phyloP scores from a whole-genome alignment of 805 yeast species.

The Wickerhamiella musiphila region DNA sequence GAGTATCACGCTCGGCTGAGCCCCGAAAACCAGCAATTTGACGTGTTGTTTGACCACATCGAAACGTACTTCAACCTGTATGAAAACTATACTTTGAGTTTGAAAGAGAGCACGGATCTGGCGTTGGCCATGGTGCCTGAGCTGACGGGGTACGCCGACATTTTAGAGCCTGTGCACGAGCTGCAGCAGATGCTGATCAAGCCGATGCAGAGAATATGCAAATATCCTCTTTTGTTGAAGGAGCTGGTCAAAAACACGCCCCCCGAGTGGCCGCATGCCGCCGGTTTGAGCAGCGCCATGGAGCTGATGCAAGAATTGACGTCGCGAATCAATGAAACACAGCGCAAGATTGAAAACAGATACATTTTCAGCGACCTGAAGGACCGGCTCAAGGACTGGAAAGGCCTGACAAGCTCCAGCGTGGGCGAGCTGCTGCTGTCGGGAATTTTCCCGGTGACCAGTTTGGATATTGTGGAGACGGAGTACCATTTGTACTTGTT shows the following conservation, averaged over 20 bases:
- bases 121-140: constrained; percentile 44
- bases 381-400: constrained; percentile 77
- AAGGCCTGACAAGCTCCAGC: constrained; percentile 60
- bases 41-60: constrained; percentile 73
- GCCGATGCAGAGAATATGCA: constrained; percentile 93
- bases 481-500: constrained; percentile 83
- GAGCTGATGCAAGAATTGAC: constrained; percentile 73
- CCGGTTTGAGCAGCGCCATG: constrained; percentile 54
- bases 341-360: constrained; percentile 75
- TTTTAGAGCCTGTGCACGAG: constrained; percentile 75
- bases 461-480: constrained; percentile 43
- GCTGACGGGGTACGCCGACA: constrained; percentile 33
- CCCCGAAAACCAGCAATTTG: constrained; percentile 64
- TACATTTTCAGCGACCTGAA: constrained; percentile 49
- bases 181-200: constrained; percentile 76
- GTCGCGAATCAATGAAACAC: constrained; percentile 77
- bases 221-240: constrained; percentile 64
- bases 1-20: constrained; percentile 76
- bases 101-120: constrained; percentile 68
- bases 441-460: constrained; percentile 36
- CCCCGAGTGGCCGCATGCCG: constrained; percentile 32
- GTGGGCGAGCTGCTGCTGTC: constrained; percentile 75
- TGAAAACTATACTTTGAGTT: constrained; percentile 90
- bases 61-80: constrained; percentile 74
- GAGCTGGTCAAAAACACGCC: constrained; percentile 57